These are phyloP conservation scores for Calonectria pauciramosa DNA, from an alignment of 2,329 filamentous ascomycete species.

Conservation along the genomic window DNA sequence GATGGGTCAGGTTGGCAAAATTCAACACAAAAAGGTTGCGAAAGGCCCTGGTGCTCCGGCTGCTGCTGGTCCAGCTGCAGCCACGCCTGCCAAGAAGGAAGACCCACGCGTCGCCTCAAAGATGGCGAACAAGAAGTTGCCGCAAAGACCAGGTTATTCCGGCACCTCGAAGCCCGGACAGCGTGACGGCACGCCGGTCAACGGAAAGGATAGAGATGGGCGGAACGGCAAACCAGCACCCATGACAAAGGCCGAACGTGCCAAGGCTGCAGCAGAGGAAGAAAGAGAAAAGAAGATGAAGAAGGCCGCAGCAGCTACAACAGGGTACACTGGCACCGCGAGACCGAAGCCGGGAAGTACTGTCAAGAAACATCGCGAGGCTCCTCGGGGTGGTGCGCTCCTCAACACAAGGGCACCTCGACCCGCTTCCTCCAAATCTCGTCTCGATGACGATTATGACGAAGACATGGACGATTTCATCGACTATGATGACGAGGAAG, in stretches of 20 bases:
- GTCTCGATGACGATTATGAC: conserved; percentile 72
- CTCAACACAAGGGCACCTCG: conserved; percentile 51
- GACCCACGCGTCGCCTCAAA: conserved; percentile 50
- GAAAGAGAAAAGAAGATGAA: conserved; percentile 70
- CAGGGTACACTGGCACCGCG: conserved; percentile 75
- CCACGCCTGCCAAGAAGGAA: conserved; percentile 54
- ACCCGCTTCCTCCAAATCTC: conserved; percentile 50
- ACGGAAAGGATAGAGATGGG: conserved; percentile 39
- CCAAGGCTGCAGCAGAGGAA: conserved; percentile 43
- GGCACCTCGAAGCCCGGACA: conserved; percentile 50
- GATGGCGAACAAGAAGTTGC: conserved; percentile 39
- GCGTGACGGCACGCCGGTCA: conserved; percentile 41
- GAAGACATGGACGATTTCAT: conserved; percentile 74
- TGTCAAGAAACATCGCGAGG: conserved; percentile 49
- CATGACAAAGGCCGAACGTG: conserved; percentile 32
- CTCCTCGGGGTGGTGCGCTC: conserved; percentile 57
- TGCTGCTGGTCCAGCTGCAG: conserved; percentile 22
- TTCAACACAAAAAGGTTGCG: conserved; percentile 81
- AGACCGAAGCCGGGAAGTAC: conserved; percentile 64
- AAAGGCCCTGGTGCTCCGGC: conserved; percentile 60
- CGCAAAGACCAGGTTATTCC: conserved; percentile 44
- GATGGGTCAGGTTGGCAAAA: conserved; percentile 75
- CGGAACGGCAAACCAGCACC: conserved; percentile 37
- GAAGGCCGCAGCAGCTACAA: conserved; percentile 73
- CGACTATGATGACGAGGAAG: conserved; percentile 71